Conservation (phyloP, 208 protist species). For the Acanthamoeba triangularis region DNA sequence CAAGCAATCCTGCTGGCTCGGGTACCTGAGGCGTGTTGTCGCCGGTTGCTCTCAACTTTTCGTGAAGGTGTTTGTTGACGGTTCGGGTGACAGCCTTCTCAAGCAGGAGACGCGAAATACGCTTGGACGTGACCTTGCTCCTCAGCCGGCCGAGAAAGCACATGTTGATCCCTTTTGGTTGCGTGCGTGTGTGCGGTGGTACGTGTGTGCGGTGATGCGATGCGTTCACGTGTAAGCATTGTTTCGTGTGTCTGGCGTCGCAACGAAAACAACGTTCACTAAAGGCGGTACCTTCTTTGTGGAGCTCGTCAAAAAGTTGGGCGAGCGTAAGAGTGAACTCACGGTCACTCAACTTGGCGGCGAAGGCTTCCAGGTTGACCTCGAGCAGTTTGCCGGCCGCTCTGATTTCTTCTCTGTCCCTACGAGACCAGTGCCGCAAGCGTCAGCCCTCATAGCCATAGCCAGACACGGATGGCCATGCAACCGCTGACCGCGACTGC, state of each 20-base stretch:
- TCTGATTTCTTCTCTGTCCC: neutral
- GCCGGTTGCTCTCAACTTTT: neutral
- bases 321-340: neutral
- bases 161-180: constrained; percentile 22
- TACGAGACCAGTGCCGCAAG: neutral
- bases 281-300: neutral
- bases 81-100: neutral
- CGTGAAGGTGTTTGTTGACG: neutral
- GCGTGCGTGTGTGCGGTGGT: neutral
- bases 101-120: neutral
- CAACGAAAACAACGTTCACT: neutral
- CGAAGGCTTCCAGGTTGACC: neutral
- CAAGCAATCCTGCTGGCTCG: neutral
- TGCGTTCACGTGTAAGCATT: neutral
- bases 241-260: neutral
- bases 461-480: too few species aligned
- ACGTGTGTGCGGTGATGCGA: neutral
- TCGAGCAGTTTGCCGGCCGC: neutral
- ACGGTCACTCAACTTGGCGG: neutral
- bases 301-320: constrained; percentile 17
- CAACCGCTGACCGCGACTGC: too few species aligned
- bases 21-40: neutral
- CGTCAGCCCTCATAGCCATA: too few species aligned
- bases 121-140: neutral
- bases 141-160: neutral